Evolutionary conservation across 306 rosid species (phyloP).

Genomic region (Abrus precatorius): DNA sequence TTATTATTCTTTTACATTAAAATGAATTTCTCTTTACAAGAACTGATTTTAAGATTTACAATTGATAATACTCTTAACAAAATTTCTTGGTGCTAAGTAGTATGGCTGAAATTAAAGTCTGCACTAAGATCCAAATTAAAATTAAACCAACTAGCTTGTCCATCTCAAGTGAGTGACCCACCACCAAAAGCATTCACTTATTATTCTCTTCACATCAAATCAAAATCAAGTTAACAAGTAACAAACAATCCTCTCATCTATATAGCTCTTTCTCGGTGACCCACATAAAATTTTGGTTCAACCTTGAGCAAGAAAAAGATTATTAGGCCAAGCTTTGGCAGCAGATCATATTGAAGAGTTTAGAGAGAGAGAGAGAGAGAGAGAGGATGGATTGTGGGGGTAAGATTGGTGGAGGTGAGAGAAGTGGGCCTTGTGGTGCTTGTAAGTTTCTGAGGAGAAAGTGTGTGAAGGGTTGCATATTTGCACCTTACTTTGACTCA

Average conservation of each 20-base stretch:
- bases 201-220: constrained; percentile 30
- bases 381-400: constrained; percentile 48
- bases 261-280: constrained; percentile 9
- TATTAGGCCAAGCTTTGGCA: constrained; percentile 14
- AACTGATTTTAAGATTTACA: too few species aligned
- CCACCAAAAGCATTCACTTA: constrained; percentile 63
- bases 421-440: constrained; percentile 93
- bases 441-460: constrained; percentile 88
- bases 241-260: constrained; percentile 41
- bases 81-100: neutral
- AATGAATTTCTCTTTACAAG: too few species aligned
- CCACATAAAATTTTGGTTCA: constrained; percentile 47
- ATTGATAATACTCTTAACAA: too few species aligned
- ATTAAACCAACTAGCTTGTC: neutral
- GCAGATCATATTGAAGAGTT: neutral
- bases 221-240: constrained; percentile 40
- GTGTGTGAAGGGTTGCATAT: constrained; percentile 86
- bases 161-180: constrained; percentile 61
- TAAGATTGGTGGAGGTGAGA: constrained; percentile 37
- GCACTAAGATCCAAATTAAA: neutral
- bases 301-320: constrained; percentile 45
- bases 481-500: constrained; percentile 89
- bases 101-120: constrained; percentile 32
- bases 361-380: neutral
- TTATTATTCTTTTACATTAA: too few species aligned